These are phyloP conservation scores for Oryza glumipatula DNA, from an alignment of 176 grass and related monocot species.

Conservation along the genomic window DNA sequence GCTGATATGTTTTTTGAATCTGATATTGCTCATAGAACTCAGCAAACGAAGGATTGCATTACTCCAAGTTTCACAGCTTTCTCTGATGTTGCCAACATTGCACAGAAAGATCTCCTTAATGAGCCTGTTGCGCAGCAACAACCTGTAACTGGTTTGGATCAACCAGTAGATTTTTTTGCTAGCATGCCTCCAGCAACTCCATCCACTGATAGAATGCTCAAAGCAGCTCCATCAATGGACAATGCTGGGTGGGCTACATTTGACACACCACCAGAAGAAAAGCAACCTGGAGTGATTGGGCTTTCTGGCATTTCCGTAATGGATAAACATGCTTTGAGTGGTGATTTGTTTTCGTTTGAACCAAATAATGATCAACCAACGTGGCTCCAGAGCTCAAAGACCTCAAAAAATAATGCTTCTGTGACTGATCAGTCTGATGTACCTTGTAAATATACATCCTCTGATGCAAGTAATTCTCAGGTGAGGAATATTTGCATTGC, in stretches of 20 bases:
- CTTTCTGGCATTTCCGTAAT: slow-evolving; percentile 23
- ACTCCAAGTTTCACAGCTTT: slow-evolving; percentile 42
- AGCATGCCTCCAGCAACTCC: slow-evolving; percentile 35
- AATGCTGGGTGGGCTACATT: slow-evolving; percentile 91
- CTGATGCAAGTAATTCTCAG: slow-evolving; percentile 51
- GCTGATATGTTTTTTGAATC: slow-evolving; percentile 52
- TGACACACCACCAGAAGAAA: slow-evolving; percentile 60
- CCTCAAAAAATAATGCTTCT: slow-evolving; percentile 38
- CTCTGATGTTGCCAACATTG: slow-evolving; percentile 38
- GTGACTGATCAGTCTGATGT: slow-evolving; percentile 41
- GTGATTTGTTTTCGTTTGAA: slow-evolving; percentile 49
- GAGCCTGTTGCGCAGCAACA: slow-evolving; percentile 34
- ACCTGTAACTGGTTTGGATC: slow-evolving; percentile 37
- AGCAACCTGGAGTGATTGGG: slow-evolving; percentile 34
- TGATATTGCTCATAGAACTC: slow-evolving; percentile 28
- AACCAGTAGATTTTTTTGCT: slow-evolving; percentile 67
- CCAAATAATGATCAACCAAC: slow-evolving; percentile 36
- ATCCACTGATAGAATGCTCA: slow-evolving; percentile 37
- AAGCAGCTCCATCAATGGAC: slow-evolving; percentile 36
- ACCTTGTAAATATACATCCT: slow-evolving; percentile 33
- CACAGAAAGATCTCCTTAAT: slow-evolving; percentile 52
- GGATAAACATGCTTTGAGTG: slow-evolving; percentile 17
- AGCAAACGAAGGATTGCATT: slow-evolving; percentile 19
- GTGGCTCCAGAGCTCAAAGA: slow-evolving; percentile 34
- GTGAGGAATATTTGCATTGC: slow-evolving; percentile 46